These are phyloP conservation scores for Fusarium lateritium DNA, from an alignment of 2,329 filamentous ascomycete genomes.

Conservation along the genomic window DNA sequence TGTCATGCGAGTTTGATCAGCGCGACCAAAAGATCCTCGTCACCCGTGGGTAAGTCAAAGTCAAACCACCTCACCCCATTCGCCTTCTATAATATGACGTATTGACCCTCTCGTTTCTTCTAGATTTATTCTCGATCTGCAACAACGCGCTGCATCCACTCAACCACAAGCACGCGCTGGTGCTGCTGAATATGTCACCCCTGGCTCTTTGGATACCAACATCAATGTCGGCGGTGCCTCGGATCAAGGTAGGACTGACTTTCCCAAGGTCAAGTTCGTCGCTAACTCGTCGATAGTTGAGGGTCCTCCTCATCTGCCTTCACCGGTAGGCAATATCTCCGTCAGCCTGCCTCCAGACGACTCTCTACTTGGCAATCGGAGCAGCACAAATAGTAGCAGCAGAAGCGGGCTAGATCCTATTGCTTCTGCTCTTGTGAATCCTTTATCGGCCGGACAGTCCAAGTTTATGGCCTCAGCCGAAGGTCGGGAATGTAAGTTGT, in stretches of 20 bases:
- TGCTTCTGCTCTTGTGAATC: constrained; percentile 58
- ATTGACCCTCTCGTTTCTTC: neutral
- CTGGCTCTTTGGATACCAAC: constrained; percentile 41
- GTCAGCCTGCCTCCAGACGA: constrained; percentile 30
- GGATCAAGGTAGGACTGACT: constrained; percentile 24
- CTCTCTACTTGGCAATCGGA: constrained; percentile 36
- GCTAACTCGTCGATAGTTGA: constrained; percentile 14
- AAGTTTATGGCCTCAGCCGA: constrained; percentile 59
- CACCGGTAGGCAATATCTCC: constrained; percentile 24
- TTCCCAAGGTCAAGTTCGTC: fast-evolving
- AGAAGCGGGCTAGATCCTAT: constrained; percentile 49
- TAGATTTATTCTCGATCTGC: constrained; percentile 57
- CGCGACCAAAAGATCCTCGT: constrained; percentile 65
- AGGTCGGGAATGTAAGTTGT: constrained; percentile 59
- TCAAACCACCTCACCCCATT: neutral
- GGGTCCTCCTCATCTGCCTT: constrained; percentile 6
- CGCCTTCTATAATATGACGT: constrained; percentile 16
- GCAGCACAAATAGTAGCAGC: constrained; percentile 23
- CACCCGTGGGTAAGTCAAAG: constrained; percentile 57
- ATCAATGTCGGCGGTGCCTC: constrained; percentile 37
- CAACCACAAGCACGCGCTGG: constrained; percentile 18
- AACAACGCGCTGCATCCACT: constrained; percentile 47
- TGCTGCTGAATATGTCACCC: constrained; percentile 41
- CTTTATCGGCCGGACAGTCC: constrained; percentile 57
- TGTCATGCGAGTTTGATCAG: constrained; percentile 56